Conservation (phyloP, 2,329 filamentous ascomycete species). For the Periconia macrospinosa region DNA sequence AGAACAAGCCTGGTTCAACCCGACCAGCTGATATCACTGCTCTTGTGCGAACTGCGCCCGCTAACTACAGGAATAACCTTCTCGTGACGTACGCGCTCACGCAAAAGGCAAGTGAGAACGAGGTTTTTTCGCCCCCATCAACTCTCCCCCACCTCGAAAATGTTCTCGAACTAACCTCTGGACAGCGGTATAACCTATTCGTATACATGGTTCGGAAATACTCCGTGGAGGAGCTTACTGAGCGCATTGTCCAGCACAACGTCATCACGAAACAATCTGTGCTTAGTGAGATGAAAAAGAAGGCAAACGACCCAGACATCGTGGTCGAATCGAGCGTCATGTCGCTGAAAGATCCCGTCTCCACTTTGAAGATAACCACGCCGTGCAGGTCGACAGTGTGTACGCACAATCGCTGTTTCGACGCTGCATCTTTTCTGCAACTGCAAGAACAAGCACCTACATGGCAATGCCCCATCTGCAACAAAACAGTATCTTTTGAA, state of each 20-base stretch:
- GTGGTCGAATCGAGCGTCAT: slow-evolving; percentile 85
- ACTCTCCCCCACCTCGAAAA: background rate
- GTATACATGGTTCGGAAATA: slow-evolving; percentile 76
- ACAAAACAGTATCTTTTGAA: slow-evolving; percentile 78
- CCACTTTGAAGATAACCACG: slow-evolving; percentile 76
- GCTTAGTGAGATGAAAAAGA: slow-evolving; percentile 82
- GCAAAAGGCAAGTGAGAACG: slow-evolving; percentile 66
- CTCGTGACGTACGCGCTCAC: slow-evolving; percentile 92
- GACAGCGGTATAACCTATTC: slow-evolving; percentile 56
- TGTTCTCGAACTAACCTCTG: slow-evolving; percentile 18
- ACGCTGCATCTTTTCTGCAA: slow-evolving; percentile 87
- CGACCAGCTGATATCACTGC: slow-evolving; percentile 89
- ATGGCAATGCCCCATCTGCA: slow-evolving; percentile 95
- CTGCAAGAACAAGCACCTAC: slow-evolving; percentile 95
- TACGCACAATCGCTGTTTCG: slow-evolving; percentile 92
- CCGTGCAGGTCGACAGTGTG: slow-evolving; percentile 81
- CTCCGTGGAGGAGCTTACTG: slow-evolving; percentile 71
- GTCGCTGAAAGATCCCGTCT: slow-evolving; percentile 90
- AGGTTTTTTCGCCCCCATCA: slow-evolving; percentile 22
- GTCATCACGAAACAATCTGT: slow-evolving; percentile 81
- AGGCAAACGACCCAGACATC: slow-evolving; percentile 85
- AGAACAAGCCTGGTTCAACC: slow-evolving; percentile 94
- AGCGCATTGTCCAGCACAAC: slow-evolving; percentile 65
- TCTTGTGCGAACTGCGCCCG: slow-evolving; percentile 68
- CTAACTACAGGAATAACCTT: slow-evolving; percentile 73